A percentile compares a stretch with the other conserved stretches of the same genome.
Conservation (phyloP, 1,284 basidiomycete species). For the Meira miltonrushii region DNA sequence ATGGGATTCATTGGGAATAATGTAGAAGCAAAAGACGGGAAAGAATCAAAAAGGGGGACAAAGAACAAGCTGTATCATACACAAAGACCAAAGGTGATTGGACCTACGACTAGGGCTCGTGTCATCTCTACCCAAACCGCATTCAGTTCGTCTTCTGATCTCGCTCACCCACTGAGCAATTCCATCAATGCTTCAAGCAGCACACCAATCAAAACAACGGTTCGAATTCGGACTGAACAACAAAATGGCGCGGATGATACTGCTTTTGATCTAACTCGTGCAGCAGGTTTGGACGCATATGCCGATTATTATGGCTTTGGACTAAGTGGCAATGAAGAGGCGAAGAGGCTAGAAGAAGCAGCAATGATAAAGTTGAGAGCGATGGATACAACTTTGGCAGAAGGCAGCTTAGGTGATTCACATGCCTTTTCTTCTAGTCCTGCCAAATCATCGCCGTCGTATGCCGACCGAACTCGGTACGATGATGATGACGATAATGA, state of each 20-base stretch:
- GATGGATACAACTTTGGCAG: not conserved
- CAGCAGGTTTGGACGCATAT: not conserved
- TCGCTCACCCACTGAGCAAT: too few species aligned
- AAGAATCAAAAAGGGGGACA: not conserved
- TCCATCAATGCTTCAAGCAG: too few species aligned
- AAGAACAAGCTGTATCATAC: not conserved
- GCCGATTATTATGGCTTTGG: not conserved
- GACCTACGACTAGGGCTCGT: too few species aligned
- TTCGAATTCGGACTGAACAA: too few species aligned
- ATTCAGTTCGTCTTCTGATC: too few species aligned
- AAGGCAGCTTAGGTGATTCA: not conserved
- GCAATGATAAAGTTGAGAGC: constrained; percentile 5
- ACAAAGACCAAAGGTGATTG: too few species aligned
- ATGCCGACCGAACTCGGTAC: too few species aligned
- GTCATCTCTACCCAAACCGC: too few species aligned
- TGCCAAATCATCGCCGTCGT: too few species aligned
- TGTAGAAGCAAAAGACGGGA: not conserved
- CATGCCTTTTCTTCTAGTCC: not conserved
- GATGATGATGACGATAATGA: too few species aligned
- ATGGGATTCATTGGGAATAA: not conserved
- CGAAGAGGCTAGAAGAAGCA: constrained; percentile 10
- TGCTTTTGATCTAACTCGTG: not conserved
- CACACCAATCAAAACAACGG: too few species aligned
- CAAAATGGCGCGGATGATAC: too few species aligned
- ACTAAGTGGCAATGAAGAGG: constrained; percentile 12